Percentiles rank a stretch among this genome's conserved stretches.
Evolutionary conservation across 78 protist genomes (phyloP).

Genomic region (Bigelowiella natans): DNA sequence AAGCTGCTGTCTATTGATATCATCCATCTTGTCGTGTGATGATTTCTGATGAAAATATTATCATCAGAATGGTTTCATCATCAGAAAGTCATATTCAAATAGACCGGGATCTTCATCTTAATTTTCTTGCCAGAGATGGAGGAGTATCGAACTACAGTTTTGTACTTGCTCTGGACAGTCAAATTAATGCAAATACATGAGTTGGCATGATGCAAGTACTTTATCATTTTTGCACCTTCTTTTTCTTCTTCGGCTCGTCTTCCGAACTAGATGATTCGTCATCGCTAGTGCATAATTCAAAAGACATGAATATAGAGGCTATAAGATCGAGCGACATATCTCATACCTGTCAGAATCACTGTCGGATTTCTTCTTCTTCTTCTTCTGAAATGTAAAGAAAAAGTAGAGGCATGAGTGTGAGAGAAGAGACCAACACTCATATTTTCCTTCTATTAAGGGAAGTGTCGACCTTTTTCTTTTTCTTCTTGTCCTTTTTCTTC

Average conservation of each 20-base stretch:
- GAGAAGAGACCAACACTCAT: neutral
- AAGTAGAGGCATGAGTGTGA: neutral
- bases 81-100: too few relatives aligned
- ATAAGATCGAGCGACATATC: neutral
- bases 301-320: neutral
- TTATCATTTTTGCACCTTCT: too few relatives aligned
- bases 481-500: neutral
- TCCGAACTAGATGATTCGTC: too few relatives aligned
- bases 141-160: neutral
- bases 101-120: neutral
- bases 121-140: neutral
- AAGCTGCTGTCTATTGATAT: neutral
- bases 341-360: neutral
- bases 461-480: neutral
- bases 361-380: neutral
- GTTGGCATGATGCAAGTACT: too few relatives aligned
- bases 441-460: neutral
- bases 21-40: neutral
- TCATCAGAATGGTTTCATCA: too few relatives aligned
- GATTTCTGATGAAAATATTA: too few relatives aligned
- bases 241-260: too few relatives aligned
- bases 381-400: neutral
- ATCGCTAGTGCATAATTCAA: too few relatives aligned
- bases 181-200: neutral
- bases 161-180: neutral